phyloP scores from a whole-genome alignment of 306 rosid genomes.

The Corylus avellana region DNA sequence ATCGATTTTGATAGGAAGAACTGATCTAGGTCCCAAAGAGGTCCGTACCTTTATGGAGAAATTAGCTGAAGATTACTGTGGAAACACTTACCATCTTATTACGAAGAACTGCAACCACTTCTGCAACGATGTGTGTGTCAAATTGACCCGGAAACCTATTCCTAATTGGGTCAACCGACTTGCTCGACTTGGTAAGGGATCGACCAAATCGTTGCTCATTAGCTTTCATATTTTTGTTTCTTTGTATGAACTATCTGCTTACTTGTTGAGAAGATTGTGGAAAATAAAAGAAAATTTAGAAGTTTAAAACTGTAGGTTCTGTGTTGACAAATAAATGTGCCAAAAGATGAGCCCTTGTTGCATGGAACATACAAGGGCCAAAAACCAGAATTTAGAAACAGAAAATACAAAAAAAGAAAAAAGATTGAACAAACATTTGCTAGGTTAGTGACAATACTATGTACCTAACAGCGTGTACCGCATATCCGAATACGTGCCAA shows the following conservation, averaged over 20 bases:
- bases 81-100: constrained; percentile 84
- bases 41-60: constrained; percentile 74
- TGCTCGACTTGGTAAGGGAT: constrained; percentile 79
- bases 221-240: background rate
- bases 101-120: constrained; percentile 95
- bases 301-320: background rate
- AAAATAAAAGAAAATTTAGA: background rate
- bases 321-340: background rate
- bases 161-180: constrained; percentile 98
- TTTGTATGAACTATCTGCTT: background rate
- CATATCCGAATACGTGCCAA: background rate
- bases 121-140: constrained; percentile 69
- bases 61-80: constrained; percentile 71
- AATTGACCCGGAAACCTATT: constrained; percentile 64
- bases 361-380: background rate
- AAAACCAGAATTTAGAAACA: background rate
- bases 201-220: background rate
- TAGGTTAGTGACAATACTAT: no score
- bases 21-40: constrained; percentile 68
- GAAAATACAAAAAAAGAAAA: background rate
- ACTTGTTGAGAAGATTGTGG: background rate
- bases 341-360: background rate
- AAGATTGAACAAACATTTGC: background rate
- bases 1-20: constrained; percentile 75
- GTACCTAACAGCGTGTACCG: no score